These are phyloP conservation scores for Herpetospermum pedunculosum DNA, from an alignment of 306 rosid genomes.

Conservation along the genomic window DNA sequence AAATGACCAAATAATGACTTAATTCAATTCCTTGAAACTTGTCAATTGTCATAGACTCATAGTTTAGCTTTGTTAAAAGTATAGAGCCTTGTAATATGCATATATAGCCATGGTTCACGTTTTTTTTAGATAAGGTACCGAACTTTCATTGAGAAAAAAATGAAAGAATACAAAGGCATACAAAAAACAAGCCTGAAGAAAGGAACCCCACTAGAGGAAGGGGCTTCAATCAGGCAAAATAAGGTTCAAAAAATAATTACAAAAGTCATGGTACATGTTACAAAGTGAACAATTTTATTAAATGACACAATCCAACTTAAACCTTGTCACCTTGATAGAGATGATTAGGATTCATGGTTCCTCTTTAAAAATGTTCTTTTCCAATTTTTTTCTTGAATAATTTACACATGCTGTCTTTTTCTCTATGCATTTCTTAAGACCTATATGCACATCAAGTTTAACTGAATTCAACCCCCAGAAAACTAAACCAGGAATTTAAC, in stretches of 20 bases:
- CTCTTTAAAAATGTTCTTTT: neutral
- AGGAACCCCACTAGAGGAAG: too few relatives aligned
- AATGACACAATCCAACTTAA: neutral
- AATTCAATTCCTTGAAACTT: neutral
- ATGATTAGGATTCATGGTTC: neutral
- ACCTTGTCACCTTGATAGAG: neutral
- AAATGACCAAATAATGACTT: neutral
- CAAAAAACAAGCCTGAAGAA: too few relatives aligned
- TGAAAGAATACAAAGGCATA: too few relatives aligned
- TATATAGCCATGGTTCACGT: neutral
- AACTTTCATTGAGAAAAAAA: too few relatives aligned
- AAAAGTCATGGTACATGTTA: neutral
- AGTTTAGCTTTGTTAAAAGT: neutral
- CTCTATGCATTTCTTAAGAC: neutral
- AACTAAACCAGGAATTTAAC: neutral
- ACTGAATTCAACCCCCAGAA: neutral
- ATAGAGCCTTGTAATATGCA: neutral
- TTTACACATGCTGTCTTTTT: neutral
- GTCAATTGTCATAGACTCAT: too few relatives aligned
- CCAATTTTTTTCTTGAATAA: neutral
- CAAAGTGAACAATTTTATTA: neutral
- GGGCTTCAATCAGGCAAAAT: too few relatives aligned
- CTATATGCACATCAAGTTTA: neutral
- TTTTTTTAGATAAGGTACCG: too few relatives aligned
- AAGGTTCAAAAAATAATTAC: too few relatives aligned